Conservation (phyloP, 108 stramenopile genomes). For the Nitzschia palea region DNA sequence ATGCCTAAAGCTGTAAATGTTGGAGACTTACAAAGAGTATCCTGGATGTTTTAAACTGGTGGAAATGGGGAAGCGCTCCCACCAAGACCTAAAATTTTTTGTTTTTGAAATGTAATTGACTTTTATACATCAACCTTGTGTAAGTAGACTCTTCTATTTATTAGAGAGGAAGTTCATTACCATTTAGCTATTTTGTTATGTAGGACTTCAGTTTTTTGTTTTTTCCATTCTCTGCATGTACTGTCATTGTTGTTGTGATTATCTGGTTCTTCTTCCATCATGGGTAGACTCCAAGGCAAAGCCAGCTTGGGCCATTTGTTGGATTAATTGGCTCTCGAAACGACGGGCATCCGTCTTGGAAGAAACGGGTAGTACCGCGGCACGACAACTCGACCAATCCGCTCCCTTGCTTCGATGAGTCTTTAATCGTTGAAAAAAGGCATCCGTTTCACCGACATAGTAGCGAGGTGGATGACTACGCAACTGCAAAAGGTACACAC, state of each 20-base stretch:
- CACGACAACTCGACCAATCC: conserved; percentile 40
- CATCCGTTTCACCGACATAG: conserved; percentile 91
- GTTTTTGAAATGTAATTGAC: too few relatives aligned
- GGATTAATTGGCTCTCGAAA: conserved; percentile 73
- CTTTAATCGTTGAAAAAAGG: conserved; percentile 53
- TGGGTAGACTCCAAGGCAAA: conserved; percentile 56
- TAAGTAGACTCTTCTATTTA: too few relatives aligned
- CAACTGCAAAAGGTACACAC: conserved; percentile 79
- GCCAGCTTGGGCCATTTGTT: conserved; percentile 55
- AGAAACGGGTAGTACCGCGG: conserved; percentile 52
- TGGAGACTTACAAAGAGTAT: too few relatives aligned
- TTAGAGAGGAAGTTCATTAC: too few relatives aligned
- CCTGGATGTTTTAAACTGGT: too few relatives aligned
- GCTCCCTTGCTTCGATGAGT: conserved; percentile 68
- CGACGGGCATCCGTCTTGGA: conserved; percentile 70
- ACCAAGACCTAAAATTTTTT: too few relatives aligned
- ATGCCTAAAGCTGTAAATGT: neutral
- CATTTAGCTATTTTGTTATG: too few relatives aligned
- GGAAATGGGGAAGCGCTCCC: too few relatives aligned
- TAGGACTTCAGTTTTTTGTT: too few relatives aligned
- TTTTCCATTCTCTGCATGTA: too few relatives aligned
- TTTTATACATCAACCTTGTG: too few relatives aligned
- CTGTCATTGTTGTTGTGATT: neutral
- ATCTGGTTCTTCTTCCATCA: conserved; percentile 52
- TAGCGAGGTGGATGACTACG: conserved; percentile 25